These are phyloP conservation scores for Alternaria consortialis DNA, from an alignment of 2,329 filamentous ascomycete genomes.

Conservation along the genomic window DNA sequence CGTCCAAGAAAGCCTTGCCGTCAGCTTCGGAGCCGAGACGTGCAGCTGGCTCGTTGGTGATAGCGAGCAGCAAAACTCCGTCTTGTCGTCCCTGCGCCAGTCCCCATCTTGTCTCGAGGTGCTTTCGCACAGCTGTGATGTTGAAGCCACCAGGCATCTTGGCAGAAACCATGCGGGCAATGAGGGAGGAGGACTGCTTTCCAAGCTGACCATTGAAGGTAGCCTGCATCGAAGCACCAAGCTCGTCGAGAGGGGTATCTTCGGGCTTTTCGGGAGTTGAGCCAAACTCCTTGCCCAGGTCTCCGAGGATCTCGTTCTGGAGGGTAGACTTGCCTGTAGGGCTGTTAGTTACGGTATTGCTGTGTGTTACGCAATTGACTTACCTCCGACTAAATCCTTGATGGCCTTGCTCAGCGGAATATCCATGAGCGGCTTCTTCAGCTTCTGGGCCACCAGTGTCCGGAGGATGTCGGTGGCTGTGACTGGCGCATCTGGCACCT, in stretches of 20 bases:
- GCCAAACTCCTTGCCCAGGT: slow-evolving; percentile 97
- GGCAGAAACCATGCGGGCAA: slow-evolving; percentile 94
- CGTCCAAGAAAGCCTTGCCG: slow-evolving; percentile 91
- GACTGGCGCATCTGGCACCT: slow-evolving; percentile 86
- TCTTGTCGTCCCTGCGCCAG: slow-evolving; percentile 87
- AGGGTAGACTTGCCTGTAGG: slow-evolving; percentile 90
- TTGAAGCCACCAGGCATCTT: slow-evolving; percentile 99
- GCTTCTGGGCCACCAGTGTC: slow-evolving; percentile 90
- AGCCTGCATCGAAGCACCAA: slow-evolving; percentile 93
- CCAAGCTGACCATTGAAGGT: slow-evolving; percentile 99
- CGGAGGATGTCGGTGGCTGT: slow-evolving; percentile 89
- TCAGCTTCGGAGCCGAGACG: slow-evolving; percentile 90
- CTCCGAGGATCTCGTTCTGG: slow-evolving; percentile 97
- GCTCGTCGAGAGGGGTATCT: slow-evolving; percentile 94
- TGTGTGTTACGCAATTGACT: slow-evolving; percentile 51
- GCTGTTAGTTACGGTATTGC: slow-evolving; percentile 25
- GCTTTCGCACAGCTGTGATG: slow-evolving; percentile 94
- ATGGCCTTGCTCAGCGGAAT: slow-evolving; percentile 95
- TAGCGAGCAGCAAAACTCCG: slow-evolving; percentile 83
- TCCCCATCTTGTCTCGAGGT: slow-evolving; percentile 93
- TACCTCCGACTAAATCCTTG: slow-evolving; percentile 97
- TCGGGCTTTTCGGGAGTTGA: slow-evolving; percentile 98
- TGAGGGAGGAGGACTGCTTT: slow-evolving; percentile 92
- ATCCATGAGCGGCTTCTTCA: slow-evolving; percentile 91
- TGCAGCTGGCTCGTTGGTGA: slow-evolving; percentile 90